Evolutionary conservation across 345 rosid genomes (phyloP), one percentile per base, ranked within the genome.

Genomic region (Angophora floribunda): DNA sequence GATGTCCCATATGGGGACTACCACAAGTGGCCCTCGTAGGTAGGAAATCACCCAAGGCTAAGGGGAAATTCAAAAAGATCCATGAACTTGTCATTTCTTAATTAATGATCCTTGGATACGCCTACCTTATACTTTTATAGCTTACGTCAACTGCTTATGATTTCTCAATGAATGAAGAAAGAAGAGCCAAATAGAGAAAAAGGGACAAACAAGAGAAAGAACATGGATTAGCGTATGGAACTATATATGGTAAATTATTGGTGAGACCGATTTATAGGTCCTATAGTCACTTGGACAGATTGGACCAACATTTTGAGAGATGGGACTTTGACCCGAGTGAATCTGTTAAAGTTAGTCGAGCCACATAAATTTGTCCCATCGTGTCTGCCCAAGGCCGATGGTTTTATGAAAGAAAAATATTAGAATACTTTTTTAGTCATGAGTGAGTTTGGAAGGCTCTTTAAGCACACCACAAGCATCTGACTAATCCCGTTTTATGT

Each of bases 401-500:
- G 1, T 14, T n/a, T 65, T 14, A 65, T 0, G 5, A 65, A 65
- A 65, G 9, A 17, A 16, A 19, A 32, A 67, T 1, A 1, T 67
- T 8, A 8, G 80, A 32, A 4, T 17, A 17, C 22, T 67, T 0
- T 26, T 36, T 17, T 16, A 36, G 7, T 36, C 47, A 70, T 4
- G 26, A 70, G 13, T 22, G 17, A 17, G 24, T 70, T 70, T 36
- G 7, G 47, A 36, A 70, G 47, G 80, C 26, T 9, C 47, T 36
- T 36, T 70, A 17, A 12, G 26, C 3, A 0, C 47, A 17, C 8
- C 13, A 70, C 1, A 70, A 32, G 47, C 47, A 7, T 41, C 0
- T 1, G 7, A 65, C 10, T 9, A 4, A n/a, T 1, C 11, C 6
- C 3, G 0, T n/a, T 14, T 6, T 63, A 30, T 3, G 19, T 63